Percentiles rank a stretch among this genome's conserved stretches.
Conservation (phyloP, 1,284 basidiomycete genomes). For the Kwoniella shivajii region DNA sequence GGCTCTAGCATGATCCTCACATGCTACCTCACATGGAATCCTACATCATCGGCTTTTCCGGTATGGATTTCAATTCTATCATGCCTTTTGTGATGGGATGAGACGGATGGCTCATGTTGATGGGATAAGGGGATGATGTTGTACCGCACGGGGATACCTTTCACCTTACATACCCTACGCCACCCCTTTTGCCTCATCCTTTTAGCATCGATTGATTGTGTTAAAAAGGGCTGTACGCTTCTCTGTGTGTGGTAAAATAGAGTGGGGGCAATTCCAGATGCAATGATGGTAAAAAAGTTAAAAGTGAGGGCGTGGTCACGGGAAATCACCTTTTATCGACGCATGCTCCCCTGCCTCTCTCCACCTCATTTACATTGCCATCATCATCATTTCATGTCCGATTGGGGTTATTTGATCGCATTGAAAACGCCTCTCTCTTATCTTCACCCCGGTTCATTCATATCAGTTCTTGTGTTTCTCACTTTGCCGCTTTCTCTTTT, state of each 20-base stretch:
- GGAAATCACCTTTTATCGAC: too few species aligned
- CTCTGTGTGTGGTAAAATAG: background rate
- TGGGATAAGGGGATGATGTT: background rate
- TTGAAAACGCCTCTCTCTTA: slow-evolving; percentile 1
- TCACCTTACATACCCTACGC: background rate
- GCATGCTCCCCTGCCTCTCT: too few species aligned
- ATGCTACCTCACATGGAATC: too few species aligned
- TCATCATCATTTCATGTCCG: background rate
- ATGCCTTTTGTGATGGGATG: background rate
- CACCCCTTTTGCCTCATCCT: background rate
- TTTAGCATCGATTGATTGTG: background rate
- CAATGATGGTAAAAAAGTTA: slow-evolving; percentile 1
- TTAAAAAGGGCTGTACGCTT: background rate
- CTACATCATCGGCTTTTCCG: too few species aligned
- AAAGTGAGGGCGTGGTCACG: slow-evolving; percentile 3
- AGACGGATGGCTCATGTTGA: background rate
- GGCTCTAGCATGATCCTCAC: too few species aligned
- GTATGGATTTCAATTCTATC: too few species aligned
- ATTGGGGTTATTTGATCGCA: background rate
- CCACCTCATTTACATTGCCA: background rate
- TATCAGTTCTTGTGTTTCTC: background rate
- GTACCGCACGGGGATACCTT: slow-evolving; percentile 1
- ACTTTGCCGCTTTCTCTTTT: background rate
- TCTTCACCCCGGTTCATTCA: background rate
- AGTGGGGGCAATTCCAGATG: background rate